Evolutionary conservation across 306 rosid species (phyloP), one percentile per base, ranked within the genome.

Genomic region (Glycyrrhiza uralensis): DNA sequence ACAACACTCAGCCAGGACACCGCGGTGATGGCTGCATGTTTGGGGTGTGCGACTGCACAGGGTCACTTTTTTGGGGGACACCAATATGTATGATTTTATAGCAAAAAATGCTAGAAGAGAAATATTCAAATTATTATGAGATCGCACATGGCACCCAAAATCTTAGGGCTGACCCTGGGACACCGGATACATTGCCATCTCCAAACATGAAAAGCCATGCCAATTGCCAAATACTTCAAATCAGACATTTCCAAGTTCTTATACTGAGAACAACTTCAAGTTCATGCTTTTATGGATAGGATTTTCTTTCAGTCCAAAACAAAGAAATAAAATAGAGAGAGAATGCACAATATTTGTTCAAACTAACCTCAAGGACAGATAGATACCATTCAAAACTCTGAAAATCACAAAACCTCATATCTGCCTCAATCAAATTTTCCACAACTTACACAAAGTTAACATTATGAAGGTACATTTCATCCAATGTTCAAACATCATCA

Each of bases 391-490:
- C 72, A 64, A n/a, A 69, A 76, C 55, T 30, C 47, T 17, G 65
- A 65, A 64, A 35, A 33, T 75, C 30, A 69, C 30, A 65, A 46
- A 69, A 14, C 32, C 51, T 2, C 72, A 66, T 32, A 22, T 13
- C 58, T 5, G 7, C 46, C 63, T 10, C 79, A 60, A 56, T 41
- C 29, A 72, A 56, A 45, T 28, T 70, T 7, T 20, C 66, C 36
- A 32, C 24, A 13, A 24, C 24, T 22, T 46, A 13, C 28, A 32
- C 19, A 29, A 62, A 20, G 6, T 35, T 51, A 17, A 63, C 28
- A 56, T 66, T 5, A 69, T 7, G 57, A 58, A 68, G 71, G 29
- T 49, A 69, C 71, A 69, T 69, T 76, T 49, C 72, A 49, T 70
- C 63, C 36, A 58, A 70, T 55, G 64, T 50, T 74, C 36, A 74